Conservation (phyloP, 257 asterid genomes). For the Capsicum baccatum region DNA sequence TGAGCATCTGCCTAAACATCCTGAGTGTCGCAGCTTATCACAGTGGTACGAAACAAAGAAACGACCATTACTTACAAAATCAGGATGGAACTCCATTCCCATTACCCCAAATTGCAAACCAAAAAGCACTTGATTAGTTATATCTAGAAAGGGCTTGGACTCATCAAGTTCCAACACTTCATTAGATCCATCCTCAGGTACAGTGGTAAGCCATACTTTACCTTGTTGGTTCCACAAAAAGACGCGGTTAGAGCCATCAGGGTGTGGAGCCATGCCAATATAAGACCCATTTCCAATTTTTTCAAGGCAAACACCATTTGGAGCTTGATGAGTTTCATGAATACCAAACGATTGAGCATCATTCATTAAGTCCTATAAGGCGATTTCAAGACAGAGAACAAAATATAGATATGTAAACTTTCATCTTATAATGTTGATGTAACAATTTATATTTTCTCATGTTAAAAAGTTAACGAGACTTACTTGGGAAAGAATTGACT, state of each 20-base stretch:
- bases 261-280: slow-evolving; percentile 78
- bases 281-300: slow-evolving; percentile 75
- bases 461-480: slow-evolving; percentile 27
- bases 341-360: slow-evolving; percentile 35
- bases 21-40: slow-evolving; percentile 74
- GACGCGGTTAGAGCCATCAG: slow-evolving; percentile 82
- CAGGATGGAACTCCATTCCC: slow-evolving; percentile 83
- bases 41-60: slow-evolving; percentile 80
- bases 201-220: slow-evolving; percentile 67
- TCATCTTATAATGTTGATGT: not conserved
- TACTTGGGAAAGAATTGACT: slow-evolving; percentile 76
- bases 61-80: slow-evolving; percentile 67
- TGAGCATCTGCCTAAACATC: slow-evolving; percentile 82
- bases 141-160: slow-evolving; percentile 64
- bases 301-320: slow-evolving; percentile 78
- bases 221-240: slow-evolving; percentile 87
- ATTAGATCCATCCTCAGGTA: slow-evolving; percentile 68
- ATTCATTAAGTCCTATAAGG: not conserved
- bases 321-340: slow-evolving; percentile 48
- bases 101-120: slow-evolving; percentile 73
- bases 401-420: not conserved
- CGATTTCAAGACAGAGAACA: slow-evolving; percentile 2
- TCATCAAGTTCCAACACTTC: slow-evolving; percentile 59
- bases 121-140: slow-evolving; percentile 70
- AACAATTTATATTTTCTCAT: not conserved